These are phyloP conservation scores for Termitomyces sp. DNA, from an alignment of 768 basidiomycete species.

Conservation along the genomic window DNA sequence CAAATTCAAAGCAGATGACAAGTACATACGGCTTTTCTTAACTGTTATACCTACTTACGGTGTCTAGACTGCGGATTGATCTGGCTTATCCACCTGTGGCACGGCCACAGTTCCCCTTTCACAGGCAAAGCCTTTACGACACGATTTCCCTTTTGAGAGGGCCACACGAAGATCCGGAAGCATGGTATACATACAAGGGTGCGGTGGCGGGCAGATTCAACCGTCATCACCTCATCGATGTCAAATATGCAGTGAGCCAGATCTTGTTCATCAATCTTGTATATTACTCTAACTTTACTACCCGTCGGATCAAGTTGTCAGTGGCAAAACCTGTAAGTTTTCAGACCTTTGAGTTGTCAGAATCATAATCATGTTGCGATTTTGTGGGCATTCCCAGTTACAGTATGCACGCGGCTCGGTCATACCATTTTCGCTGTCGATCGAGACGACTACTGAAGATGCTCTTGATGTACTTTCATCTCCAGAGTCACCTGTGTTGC, in stretches of 20 bases:
- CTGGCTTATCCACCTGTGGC: slow-evolving; percentile 32
- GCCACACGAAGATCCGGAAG: slow-evolving; percentile 35
- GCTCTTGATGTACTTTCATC: slow-evolving; percentile 32
- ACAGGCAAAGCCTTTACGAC: slow-evolving; percentile 33
- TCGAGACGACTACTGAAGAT: slow-evolving; percentile 30
- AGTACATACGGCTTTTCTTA: slow-evolving; percentile 18
- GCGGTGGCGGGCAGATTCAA: slow-evolving; percentile 27
- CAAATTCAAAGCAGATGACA: slow-evolving; percentile 31
- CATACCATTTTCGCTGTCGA: slow-evolving; percentile 31
- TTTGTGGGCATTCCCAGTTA: slow-evolving; percentile 23
- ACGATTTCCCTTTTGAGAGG: slow-evolving; percentile 27
- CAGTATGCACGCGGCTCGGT: slow-evolving; percentile 37
- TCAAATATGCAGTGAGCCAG: slow-evolving; percentile 29
- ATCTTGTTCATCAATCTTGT: background rate
- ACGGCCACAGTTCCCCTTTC: slow-evolving; percentile 24
- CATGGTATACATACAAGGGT: slow-evolving; percentile 31
- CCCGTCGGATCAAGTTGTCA: slow-evolving; percentile 24
- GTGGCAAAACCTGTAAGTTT: slow-evolving; percentile 36
- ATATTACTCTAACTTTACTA: slow-evolving; percentile 1
- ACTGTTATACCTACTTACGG: background rate
- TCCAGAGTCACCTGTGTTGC: slow-evolving; percentile 28
- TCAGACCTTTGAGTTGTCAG: too few relatives aligned
- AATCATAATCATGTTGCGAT: background rate
- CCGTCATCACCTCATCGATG: slow-evolving; percentile 22
- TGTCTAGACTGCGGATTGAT: slow-evolving; percentile 24